Evolutionary conservation across 495 filamentous ascomycete species (phyloP), one percentile per base, ranked within the genome.

Genomic region (Ascobolus immersus): DNA sequence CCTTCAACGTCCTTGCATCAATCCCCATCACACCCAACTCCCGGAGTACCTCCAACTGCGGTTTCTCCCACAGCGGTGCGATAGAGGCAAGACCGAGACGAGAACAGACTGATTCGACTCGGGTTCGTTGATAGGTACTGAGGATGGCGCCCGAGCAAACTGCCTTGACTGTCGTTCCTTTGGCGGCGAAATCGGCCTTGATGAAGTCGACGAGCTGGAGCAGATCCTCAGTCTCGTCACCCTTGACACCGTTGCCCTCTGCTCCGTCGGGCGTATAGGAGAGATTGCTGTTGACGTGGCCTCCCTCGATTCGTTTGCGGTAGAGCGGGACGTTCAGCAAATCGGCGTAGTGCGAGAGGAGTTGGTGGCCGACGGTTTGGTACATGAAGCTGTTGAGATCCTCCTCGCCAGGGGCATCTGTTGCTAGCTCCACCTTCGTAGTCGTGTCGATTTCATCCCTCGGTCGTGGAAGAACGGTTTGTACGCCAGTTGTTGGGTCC

Each of bases 321-420:
- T 80, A 90, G 1, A 92, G 59, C 7, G 82, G 82, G 20, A 92
- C 55, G 2, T 58, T 61, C 3, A 92, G 68, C 2, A 77, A 78
- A 20, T 62, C 43, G 38, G 70, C 67, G 50, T 92, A 94, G 13
- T 90, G 63, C 4, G 84, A 86, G 31, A 93, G 73, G 13, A 93
- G 54, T 33, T 60, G 59, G 55, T 93, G 82, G 24, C 86, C 86
- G 33, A 89, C 76, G 1, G 89, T 94, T 57, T 96, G 86, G 61
- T 93, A 96, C 86, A 96, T 94, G 68, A 79, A 92, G 60, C 78
- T 90, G 55, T 96, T 74, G 42, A 86, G 63, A 37, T 69, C 63
- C 29, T 59, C 58, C 29, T 28, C 24, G 12, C 12, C 21, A 9
- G n/a, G 11, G 15, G 15, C n/a, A 4, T 14, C 17, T 18, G 34